Evolutionary conservation across 2,329 filamentous ascomycete genomes (phyloP).

Genomic region (Paecilomyces sp.): DNA sequence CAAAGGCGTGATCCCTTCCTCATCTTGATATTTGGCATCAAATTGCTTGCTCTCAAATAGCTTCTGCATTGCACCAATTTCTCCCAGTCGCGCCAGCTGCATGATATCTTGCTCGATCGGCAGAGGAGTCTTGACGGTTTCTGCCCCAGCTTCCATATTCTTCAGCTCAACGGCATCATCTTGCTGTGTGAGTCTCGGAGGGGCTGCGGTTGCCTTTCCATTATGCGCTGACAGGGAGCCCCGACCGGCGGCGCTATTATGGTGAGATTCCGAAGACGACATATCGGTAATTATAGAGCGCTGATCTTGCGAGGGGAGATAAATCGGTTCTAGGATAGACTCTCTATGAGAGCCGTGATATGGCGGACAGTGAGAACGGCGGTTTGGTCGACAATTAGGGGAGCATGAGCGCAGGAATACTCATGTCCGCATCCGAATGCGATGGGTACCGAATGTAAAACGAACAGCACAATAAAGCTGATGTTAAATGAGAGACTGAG

Average conservation of each 20-base stretch:
- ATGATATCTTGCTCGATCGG: slow-evolving; percentile 73
- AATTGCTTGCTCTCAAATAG: slow-evolving; percentile 77
- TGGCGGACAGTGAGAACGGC: neutral
- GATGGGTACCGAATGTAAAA: neutral
- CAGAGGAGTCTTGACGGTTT: slow-evolving; percentile 25
- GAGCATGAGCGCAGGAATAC: neutral
- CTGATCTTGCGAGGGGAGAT: neutral
- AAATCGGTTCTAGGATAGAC: neutral
- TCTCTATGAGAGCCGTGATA: neutral
- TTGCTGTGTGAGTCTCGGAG: slow-evolving; percentile 24
- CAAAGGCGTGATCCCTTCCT: slow-evolving; percentile 89
- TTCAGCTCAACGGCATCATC: slow-evolving; percentile 33
- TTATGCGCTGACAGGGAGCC: slow-evolving; percentile 18
- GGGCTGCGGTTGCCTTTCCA: slow-evolving; percentile 22
- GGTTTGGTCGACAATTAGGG: neutral
- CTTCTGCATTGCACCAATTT: slow-evolving; percentile 79
- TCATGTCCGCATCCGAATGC: neutral
- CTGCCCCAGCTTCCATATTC: slow-evolving; percentile 22
- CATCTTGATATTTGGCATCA: slow-evolving; percentile 76
- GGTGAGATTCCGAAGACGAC: slow-evolving; percentile 16
- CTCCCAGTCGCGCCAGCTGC: slow-evolving; percentile 85
- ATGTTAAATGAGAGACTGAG: neutral
- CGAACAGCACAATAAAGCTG: neutral
- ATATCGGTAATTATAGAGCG: slow-evolving; percentile 12
- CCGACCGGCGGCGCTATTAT: slow-evolving; percentile 14